Evolutionary conservation across 2,329 filamentous ascomycete species (phyloP).

Genomic region (Didymellaceae sp.): DNA sequence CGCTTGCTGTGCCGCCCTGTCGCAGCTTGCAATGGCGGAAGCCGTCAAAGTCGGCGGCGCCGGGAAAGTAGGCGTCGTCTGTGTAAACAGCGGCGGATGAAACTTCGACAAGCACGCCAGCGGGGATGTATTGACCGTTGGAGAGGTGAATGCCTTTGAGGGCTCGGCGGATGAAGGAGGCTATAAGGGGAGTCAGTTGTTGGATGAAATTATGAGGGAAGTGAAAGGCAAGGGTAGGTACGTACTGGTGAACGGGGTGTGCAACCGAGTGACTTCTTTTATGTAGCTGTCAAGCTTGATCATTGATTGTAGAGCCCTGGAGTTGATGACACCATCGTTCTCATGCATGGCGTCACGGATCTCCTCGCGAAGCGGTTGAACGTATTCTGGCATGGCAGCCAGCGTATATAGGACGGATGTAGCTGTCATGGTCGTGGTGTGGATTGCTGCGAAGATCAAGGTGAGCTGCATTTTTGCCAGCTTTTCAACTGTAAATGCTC

Average conservation of each 20-base stretch:
- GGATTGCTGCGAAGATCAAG: conserved; percentile 42
- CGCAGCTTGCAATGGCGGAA: conserved; percentile 43
- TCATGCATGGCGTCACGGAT: conserved; percentile 48
- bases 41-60: conserved; percentile 40
- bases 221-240: not conserved
- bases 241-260: conserved; percentile 33
- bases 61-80: conserved; percentile 31
- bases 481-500: conserved; percentile 2
- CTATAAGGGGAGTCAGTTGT: conserved; percentile 6
- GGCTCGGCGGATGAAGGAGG: conserved; percentile 60
- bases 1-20: conserved; percentile 22
- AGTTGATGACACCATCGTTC: conserved; percentile 37
- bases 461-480: conserved; percentile 25
- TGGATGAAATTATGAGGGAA: too few relatives aligned
- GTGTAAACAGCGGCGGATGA: conserved; percentile 36
- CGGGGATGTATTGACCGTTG: conserved; percentile 58
- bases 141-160: conserved; percentile 60
- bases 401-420: conserved; percentile 42
- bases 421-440: conserved; percentile 37
- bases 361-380: conserved; percentile 53
- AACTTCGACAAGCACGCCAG: conserved; percentile 43
- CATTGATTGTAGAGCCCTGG: conserved; percentile 42
- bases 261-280: conserved; percentile 42
- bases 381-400: conserved; percentile 48
- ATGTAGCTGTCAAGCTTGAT: conserved; percentile 47